phyloP scores from a whole-genome alignment of 129 eudicot species.

The Smallanthus sonchifolius region DNA sequence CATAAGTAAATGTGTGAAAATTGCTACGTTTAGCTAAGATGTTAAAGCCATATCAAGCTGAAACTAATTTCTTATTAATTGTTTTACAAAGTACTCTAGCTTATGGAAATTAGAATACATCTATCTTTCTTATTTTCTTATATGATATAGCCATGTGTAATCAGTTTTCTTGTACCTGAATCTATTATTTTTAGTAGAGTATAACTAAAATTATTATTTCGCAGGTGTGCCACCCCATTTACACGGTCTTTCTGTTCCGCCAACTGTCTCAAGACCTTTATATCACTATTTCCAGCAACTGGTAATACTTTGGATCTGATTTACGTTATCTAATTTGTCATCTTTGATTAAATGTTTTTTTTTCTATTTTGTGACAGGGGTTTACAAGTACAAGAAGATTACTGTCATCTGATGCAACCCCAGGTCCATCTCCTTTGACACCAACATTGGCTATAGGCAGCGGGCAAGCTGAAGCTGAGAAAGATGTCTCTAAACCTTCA shows the following conservation, averaged over 20 bases:
- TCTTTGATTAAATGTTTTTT: neutral
- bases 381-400: constrained; percentile 66
- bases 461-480: constrained; percentile 65
- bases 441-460: constrained; percentile 56
- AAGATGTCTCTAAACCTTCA: constrained; percentile 60
- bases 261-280: constrained; percentile 46
- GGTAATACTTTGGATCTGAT: constrained; percentile 42
- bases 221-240: constrained; percentile 55
- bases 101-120: neutral
- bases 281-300: constrained; percentile 51
- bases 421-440: constrained; percentile 74
- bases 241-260: constrained; percentile 34
- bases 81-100: neutral
- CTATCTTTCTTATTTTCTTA: neutral
- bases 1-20: neutral
- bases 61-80: neutral
- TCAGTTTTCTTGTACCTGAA: neutral
- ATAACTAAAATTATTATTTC: constrained; percentile 6
- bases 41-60: neutral
- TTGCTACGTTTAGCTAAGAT: neutral
- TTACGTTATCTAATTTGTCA: neutral
- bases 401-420: constrained; percentile 67
- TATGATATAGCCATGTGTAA: neutral
- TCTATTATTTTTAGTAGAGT: neutral
- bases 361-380: constrained; percentile 47